Conservation (phyloP, 2,329 filamentous ascomycete genomes). For the Bipolaris zeicola region DNA sequence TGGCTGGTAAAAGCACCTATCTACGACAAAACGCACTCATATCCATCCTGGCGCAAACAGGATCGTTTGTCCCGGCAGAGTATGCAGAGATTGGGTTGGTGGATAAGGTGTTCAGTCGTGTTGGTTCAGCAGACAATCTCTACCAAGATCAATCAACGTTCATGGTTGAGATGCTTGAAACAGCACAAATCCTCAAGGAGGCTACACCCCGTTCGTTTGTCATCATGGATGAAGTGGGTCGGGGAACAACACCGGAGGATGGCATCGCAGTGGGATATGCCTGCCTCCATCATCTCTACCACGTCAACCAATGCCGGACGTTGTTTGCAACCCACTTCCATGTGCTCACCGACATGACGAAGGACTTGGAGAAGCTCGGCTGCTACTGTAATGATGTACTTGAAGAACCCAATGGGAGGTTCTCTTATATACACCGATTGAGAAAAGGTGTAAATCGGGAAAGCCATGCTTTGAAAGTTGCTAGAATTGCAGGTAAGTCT, state of each 20-base stretch:
- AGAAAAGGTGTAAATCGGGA: slow-evolving; percentile 80
- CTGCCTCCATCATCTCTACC: slow-evolving; percentile 80
- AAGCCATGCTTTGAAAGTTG: slow-evolving; percentile 96
- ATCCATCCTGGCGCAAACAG: slow-evolving; percentile 88
- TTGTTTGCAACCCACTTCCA: slow-evolving; percentile 98
- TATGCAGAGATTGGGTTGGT: slow-evolving; percentile 87
- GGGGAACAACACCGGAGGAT: slow-evolving; percentile 92
- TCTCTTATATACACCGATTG: slow-evolving; percentile 85
- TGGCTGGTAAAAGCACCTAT: slow-evolving; percentile 97
- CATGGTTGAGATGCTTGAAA: slow-evolving; percentile 99
- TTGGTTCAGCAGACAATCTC: slow-evolving; percentile 90
- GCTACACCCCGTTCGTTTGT: slow-evolving; percentile 84
- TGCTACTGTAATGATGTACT: slow-evolving; percentile 89
- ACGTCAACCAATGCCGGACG: slow-evolving; percentile 75
- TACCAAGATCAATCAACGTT: slow-evolving; percentile 95
- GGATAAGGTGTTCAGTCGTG: slow-evolving; percentile 91
- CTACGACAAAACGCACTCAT: slow-evolving; percentile 94
- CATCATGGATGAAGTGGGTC: slow-evolving; percentile 97
- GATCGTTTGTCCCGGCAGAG: slow-evolving; percentile 88
- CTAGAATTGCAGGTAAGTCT: slow-evolving; percentile 70
- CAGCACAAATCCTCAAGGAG: slow-evolving; percentile 82
- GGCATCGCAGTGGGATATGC: slow-evolving; percentile 90
- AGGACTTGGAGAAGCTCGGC: slow-evolving; percentile 63
- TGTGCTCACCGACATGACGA: slow-evolving; percentile 76
- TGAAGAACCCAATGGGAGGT: slow-evolving; percentile 67